Evolutionary conservation across 345 rosid species (phyloP), one percentile per base, ranked within the genome.

Genomic region (Stellera chamaejasme): DNA sequence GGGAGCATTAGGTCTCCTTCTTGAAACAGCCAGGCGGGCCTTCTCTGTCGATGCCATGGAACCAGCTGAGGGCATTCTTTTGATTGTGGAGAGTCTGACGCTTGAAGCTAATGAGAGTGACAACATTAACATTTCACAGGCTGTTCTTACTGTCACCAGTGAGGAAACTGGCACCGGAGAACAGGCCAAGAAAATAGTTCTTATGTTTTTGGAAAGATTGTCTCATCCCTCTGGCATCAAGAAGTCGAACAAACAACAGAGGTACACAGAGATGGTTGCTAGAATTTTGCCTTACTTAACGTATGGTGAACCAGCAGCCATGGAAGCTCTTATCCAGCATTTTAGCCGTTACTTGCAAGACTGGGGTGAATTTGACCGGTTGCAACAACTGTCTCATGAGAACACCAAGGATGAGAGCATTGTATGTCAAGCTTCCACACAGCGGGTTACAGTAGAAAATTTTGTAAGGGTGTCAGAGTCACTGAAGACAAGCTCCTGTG

Each of bases 241-340:
- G 69, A 90, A 93, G 71, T 93, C 99, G 19, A 93, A 80, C 77
- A 93, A 93, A 67, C 99, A 89, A 65, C 99, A 87, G 70, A 81
- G 97, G 79, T 89, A 93, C 76, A 83, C 99, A 13, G 99, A 93
- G 79, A 93, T 90, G 97, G 99, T 93, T 60, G 99, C 99, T 27
- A 81, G 97, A 76, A 93, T 93, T 61, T 79, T 93, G 75, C 99
- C 99, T 4, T 89, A 87, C 71, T 75, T 93, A 69, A 93, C 99
- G 55, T 93, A 93, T 69, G 99, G 99, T 73, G 97, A 93, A 77
- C 87, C 99, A 65, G 96, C 91, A 66, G 99, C 99, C 3, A 93
- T 89, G 97, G 96, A 87, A 75, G 95, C 92, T 43, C 92, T 93
- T 23, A 79, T 89, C 73, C 86, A 87, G 71, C 96, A 93, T 72